These are phyloP conservation scores for Botryotinia narcissicola DNA, from an alignment of 2,329 filamentous ascomycete genomes.

Conservation along the genomic window DNA sequence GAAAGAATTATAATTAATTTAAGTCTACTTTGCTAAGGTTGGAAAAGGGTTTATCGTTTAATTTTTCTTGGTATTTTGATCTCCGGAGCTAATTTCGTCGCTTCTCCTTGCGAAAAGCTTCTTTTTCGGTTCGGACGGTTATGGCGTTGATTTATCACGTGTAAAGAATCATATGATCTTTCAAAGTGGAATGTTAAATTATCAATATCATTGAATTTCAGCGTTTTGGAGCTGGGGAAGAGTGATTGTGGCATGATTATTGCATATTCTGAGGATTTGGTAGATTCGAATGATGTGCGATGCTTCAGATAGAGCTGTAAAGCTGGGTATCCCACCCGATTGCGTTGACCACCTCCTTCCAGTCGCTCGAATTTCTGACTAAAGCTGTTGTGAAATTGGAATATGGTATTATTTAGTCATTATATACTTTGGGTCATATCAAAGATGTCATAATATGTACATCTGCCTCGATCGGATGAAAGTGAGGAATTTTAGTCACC, in stretches of 20 bases:
- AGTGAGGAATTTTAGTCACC: neutral
- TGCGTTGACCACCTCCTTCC: too few relatives aligned
- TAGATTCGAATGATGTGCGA: too few relatives aligned
- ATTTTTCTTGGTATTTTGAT: neutral
- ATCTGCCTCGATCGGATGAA: neutral
- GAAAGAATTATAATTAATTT: accelerated
- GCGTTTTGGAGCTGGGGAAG: neutral
- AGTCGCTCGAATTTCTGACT: neutral
- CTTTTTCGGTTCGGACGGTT: neutral
- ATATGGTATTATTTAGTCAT: accelerated
- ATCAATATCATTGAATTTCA: neutral
- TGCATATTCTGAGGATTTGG: too few relatives aligned
- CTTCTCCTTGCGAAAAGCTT: neutral
- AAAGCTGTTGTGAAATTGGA: too few relatives aligned
- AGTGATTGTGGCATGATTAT: too few relatives aligned
- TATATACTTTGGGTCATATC: accelerated
- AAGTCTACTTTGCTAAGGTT: neutral
- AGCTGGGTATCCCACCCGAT: too few relatives aligned
- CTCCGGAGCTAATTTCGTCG: neutral
- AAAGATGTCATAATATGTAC: neutral
- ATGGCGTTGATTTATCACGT: neutral
- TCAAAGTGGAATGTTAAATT: too few relatives aligned
- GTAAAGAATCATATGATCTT: neutral
- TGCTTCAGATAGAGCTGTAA: too few relatives aligned
- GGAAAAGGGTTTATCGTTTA: neutral